These are phyloP conservation scores for Primulina tabacum DNA, from an alignment of 257 asterid genomes.

Conservation along the genomic window DNA sequence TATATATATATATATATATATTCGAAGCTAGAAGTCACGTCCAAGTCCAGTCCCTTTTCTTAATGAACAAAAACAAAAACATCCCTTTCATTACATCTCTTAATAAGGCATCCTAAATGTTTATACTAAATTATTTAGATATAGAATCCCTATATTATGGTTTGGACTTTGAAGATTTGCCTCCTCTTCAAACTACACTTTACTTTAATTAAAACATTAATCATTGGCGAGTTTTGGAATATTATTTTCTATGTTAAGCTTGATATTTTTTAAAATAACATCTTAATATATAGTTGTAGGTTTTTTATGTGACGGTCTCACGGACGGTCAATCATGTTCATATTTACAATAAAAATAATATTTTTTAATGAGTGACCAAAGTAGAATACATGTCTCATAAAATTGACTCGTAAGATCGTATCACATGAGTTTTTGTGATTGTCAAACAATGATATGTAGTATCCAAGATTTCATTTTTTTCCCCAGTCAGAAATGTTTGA, in stretches of 20 bases:
- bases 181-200: conserved; percentile 77
- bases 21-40: conserved; percentile 14
- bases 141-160: conserved; percentile 57
- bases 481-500: no score
- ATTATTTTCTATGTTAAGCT: not conserved
- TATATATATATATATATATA: not conserved
- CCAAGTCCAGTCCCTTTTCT: conserved; percentile 10
- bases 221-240: conserved; percentile 9
- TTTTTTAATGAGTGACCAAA: no score
- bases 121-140: conserved; percentile 23
- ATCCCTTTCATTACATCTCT: conserved; percentile 30
- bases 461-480: no score
- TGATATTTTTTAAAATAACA: not conserved
- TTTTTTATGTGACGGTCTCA: no score
- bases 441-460: not conserved
- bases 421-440: no score
- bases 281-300: no score
- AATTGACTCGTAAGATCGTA: no score
- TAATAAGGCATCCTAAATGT: conserved; percentile 29
- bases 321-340: no score
- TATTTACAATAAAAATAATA: no score
- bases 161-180: conserved; percentile 84
- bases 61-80: conserved; percentile 22
- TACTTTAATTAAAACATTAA: conserved; percentile 26
- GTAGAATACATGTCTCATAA: no score